These are phyloP conservation scores for Candida qinlingensis DNA, from an alignment of 805 yeast species.

Conservation along the genomic window DNA sequence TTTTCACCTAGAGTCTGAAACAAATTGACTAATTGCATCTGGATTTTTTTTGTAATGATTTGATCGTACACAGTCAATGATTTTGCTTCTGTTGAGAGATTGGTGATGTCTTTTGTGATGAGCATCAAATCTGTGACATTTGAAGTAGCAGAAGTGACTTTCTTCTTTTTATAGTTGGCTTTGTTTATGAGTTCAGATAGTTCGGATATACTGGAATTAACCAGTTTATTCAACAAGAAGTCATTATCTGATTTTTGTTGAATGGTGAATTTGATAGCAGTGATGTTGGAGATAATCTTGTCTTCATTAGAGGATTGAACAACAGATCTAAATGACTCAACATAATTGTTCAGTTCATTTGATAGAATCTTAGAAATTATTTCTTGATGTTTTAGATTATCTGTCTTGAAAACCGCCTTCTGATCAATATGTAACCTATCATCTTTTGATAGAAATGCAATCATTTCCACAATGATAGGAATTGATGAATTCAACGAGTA, in stretches of 20 bases:
- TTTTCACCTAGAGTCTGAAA: constrained; percentile 20
- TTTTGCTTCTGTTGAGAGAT: not conserved
- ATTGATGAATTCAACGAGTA: constrained; percentile 32
- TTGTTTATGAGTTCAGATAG: constrained; percentile 16
- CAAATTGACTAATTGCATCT: constrained; percentile 13
- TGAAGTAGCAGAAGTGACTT: constrained; percentile 1
- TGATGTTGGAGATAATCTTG: constrained; percentile 16
- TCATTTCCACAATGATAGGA: constrained; percentile 31
- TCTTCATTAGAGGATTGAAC: constrained; percentile 23
- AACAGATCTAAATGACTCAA: constrained; percentile 16
- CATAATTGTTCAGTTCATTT: constrained; percentile 11
- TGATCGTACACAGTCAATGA: constrained; percentile 19
- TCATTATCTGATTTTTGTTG: constrained; percentile 5
- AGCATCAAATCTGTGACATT: constrained; percentile 16
- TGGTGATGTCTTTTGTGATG: constrained; percentile 14
- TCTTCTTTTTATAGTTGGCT: constrained; percentile 9
- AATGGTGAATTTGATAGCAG: constrained; percentile 16
- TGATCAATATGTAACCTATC: constrained; percentile 9
- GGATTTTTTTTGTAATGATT: constrained; percentile 19
- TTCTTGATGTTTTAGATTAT: constrained; percentile 8
- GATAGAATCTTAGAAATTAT: constrained; percentile 13
- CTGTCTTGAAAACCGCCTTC: constrained; percentile 6
- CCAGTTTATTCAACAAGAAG: constrained; percentile 13
- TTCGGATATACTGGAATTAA: constrained; percentile 15
- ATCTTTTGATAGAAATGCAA: constrained; percentile 23